A percentile compares a stretch with the other conserved stretches of the same genome.
These are phyloP conservation scores for Pichia manshurica DNA, from an alignment of 805 yeast species.

Conservation along the genomic window DNA sequence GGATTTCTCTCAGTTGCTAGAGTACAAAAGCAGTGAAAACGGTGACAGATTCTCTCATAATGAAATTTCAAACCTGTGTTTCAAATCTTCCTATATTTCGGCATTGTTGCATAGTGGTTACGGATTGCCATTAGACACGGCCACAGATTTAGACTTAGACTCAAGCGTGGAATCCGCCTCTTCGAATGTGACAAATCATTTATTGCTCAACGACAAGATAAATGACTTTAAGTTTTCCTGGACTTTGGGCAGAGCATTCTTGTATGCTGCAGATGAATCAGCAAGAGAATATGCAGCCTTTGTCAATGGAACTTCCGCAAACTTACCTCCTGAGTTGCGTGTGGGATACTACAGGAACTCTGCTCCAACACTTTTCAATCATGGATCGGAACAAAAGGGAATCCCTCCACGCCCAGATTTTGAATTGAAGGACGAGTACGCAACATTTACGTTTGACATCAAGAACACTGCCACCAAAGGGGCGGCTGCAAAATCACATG, in stretches of 20 bases:
- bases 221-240: conserved; percentile 83
- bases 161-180: not conserved
- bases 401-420: conserved; percentile 40
- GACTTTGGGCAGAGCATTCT: conserved; percentile 79
- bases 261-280: conserved; percentile 54
- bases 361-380: conserved; percentile 39
- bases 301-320: not conserved
- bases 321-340: conserved; percentile 11
- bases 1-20: conserved; percentile 25
- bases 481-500: not conserved
- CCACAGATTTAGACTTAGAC: not conserved
- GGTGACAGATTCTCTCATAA: conserved; percentile 30
- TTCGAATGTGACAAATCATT: conserved; percentile 12
- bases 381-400: conserved; percentile 49
- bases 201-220: conserved; percentile 51
- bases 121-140: conserved; percentile 42
- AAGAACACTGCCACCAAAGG: not conserved
- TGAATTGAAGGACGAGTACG: conserved; percentile 18
- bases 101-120: conserved; percentile 54
- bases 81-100: conserved; percentile 55
- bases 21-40: conserved; percentile 12
- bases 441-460: conserved; percentile 9
- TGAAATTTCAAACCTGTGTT: conserved; percentile 51
- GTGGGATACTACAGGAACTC: conserved; percentile 47
- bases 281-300: conserved; percentile 13